Evolutionary conservation across 768 basidiomycete species (phyloP).

Genomic region (Mycena galericulata): DNA sequence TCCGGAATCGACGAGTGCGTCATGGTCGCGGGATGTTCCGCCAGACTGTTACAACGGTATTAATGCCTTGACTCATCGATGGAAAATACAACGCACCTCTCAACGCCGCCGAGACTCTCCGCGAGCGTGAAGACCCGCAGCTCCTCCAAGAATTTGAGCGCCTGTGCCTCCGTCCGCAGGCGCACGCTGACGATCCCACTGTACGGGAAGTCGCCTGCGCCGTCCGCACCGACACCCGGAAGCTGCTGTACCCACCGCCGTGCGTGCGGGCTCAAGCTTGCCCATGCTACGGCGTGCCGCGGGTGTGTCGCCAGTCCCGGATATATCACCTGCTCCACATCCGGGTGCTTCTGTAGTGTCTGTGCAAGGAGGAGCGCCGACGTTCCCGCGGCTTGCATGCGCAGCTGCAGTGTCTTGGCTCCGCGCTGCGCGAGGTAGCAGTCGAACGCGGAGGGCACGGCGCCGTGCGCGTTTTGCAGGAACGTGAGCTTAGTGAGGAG

Average conservation of each 20-base stretch:
- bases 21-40: constrained; percentile 90
- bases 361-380: constrained; percentile 85
- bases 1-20: constrained; percentile 85
- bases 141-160: constrained; percentile 75
- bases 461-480: constrained; percentile 91
- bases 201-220: constrained; percentile 78
- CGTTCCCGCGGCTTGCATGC: constrained; percentile 87
- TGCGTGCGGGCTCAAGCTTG: constrained; percentile 76
- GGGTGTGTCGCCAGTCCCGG: constrained; percentile 82
- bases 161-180: constrained; percentile 67
- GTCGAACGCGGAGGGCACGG: constrained; percentile 88
- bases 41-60: constrained; percentile 60
- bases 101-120: constrained; percentile 92
- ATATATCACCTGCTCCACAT: constrained; percentile 88
- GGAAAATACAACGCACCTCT: constrained; percentile 51
- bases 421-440: constrained; percentile 92
- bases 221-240: constrained; percentile 47
- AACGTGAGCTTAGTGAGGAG: constrained; percentile 76
- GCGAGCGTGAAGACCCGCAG: constrained; percentile 83
- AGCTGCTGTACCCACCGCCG: constrained; percentile 66
- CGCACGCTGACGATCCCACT: constrained; percentile 92
- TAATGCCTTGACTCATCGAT: background rate
- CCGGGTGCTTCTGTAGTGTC: constrained; percentile 62
- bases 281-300: constrained; percentile 72
- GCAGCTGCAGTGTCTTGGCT: constrained; percentile 89